Evolutionary conservation across 148 eudicot species (phyloP), one percentile per base, ranked within the genome.

Genomic region (Cornus florida): DNA sequence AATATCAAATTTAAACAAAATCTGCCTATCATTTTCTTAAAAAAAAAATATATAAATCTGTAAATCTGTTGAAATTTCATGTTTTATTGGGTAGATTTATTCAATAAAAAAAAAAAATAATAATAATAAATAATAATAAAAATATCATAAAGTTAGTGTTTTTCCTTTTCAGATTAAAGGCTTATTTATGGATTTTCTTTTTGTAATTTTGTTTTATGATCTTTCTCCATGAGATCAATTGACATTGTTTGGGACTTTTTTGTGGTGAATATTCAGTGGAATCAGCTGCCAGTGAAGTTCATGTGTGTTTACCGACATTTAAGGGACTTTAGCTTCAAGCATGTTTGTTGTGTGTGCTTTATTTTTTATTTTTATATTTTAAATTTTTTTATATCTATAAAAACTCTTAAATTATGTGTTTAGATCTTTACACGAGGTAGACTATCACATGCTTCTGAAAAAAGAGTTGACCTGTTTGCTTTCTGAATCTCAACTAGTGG

Each of bases 401-500:
- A 73, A 65, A 78, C 71, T 73, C 75, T 70, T 60, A 65, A 56
- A 73, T 72, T 72, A 86, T 82, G 60, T 69, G 13, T 38, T 62
- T 53, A 74, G 81, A 74, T 84, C 86, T 86, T 79, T 84, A 69
- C 75, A 82, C 75, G 64, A 85, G 73, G 74, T 84, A 84, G 86
- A 81, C 84, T 59, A 70, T 85, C 97, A 92, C 94, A 91, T 92
- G 92, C 78, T 85, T 70, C 41, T 86, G 68, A 79, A 53, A 46
- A 43, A 70, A 85, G 70, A 81, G 78, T 86, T 86, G 88, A 87
- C 91, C 84, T 57, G 76, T 74, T 75, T 76, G 71, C 72, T 74
- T 84, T 79, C 78, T 85, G 70, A 82, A 87, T 85, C 82, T 76
- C 75, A 75, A 53, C 71, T 72, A 48, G 67, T 77, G 80, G 67